Conservation (phyloP, 257 asterid species). For the Fraxinus pennsylvanica region DNA sequence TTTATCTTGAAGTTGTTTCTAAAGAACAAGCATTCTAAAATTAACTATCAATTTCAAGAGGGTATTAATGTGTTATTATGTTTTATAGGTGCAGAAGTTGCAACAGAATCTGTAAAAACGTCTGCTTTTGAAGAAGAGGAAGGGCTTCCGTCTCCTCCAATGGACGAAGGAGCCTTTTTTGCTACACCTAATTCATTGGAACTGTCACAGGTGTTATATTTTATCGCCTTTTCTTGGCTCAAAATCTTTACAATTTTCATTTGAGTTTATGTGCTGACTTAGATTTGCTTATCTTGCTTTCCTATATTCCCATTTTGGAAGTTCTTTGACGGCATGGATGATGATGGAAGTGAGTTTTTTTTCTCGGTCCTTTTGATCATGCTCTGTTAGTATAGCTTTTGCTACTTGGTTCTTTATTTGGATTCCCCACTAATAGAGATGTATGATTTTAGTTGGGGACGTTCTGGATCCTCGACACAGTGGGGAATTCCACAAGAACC, state of each 20-base stretch:
- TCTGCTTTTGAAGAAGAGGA: slow-evolving; percentile 67
- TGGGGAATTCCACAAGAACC: slow-evolving; percentile 80
- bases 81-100: slow-evolving; percentile 46
- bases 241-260: neutral
- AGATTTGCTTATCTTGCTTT: slow-evolving; percentile 30
- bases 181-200: slow-evolving; percentile 67
- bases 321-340: slow-evolving; percentile 98
- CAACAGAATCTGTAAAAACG: slow-evolving; percentile 68
- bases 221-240: neutral
- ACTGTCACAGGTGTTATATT: slow-evolving; percentile 61
- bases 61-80: slow-evolving; percentile 11
- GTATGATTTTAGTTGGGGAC: slow-evolving; percentile 44
- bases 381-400: slow-evolving; percentile 31
- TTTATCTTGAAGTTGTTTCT: slow-evolving; percentile 11
- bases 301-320: slow-evolving; percentile 32
- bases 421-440: slow-evolving; percentile 52
- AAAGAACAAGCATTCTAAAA: slow-evolving; percentile 7
- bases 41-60: neutral
- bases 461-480: slow-evolving; percentile 77
- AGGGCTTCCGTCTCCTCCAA: slow-evolving; percentile 96
- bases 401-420: slow-evolving; percentile 52
- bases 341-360: slow-evolving; percentile 91
- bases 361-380: slow-evolving; percentile 27
- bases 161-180: slow-evolving; percentile 86
- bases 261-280: slow-evolving; percentile 29